Base-by-base conservation (phyloP, 23 red algal species). In the Gracilaria caudata region DNA sequence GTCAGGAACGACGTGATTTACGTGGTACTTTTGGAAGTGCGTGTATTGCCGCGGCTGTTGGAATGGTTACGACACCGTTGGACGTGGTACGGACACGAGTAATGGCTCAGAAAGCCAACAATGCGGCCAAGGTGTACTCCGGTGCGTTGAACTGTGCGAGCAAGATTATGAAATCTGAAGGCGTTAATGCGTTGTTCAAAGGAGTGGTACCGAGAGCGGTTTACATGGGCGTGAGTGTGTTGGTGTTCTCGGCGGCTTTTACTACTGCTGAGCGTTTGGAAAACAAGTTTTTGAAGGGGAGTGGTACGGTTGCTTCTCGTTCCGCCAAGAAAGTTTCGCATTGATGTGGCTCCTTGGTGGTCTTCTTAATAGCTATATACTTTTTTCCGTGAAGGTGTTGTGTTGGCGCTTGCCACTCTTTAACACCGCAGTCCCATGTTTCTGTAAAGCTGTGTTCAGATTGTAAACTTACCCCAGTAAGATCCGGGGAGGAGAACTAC, bases 161-260 rank as follows among this genome's bases (percentile, higher is more conserved):
- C 14, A 36, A 32, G 30, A 61, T 43, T 8, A 23, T 80, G 35
- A 36, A 43, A 7, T 2, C 20, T 12, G 77, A 80, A 23, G 77
- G 77, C 16, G 19, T 60, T 13, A 24, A 1, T 12, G 51, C 77
- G 26, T 13, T 80, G 39, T 80, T 60, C 77, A 36, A 43, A 7
- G 77, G 77, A 3, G 77, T 14, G 9, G 77, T 58, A 3, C 51
- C 77, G 24, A 36, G 77, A 23, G 56, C 51, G 13, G 32, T 80
- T n/a, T 80, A 80, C 43, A 58, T 80, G 51, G 77, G 77, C 14
- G 77, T 44, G 0, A 80, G 77, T 35, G 77, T 60, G 29, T 24
- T 63, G 39, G 21, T 80, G 1, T 80, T 80, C 51, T 60, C 35
- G 10, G 51, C 56, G 0, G 56, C 77, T 3, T 80, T 57, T 60